Base-by-base conservation (phyloP, 2,329 filamentous ascomycete genomes). In the Aureobasidium sp. region DNA sequence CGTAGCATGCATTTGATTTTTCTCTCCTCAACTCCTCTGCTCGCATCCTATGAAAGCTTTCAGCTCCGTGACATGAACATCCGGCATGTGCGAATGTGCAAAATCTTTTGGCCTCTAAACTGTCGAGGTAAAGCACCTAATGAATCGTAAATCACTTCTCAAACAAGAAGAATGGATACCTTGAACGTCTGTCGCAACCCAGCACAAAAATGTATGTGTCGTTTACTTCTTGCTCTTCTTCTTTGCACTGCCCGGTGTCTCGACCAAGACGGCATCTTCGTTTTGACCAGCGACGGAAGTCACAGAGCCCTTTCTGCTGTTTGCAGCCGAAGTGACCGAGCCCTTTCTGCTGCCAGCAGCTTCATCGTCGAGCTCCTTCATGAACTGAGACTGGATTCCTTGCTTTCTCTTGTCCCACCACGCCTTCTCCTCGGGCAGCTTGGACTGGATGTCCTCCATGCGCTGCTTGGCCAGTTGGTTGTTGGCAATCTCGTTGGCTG, bases 401-500 rank as follows among this genome's bases (percentile, higher is more conserved):
- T 84, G 82, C 68, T 86, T 84, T 72, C 88, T 89, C 80, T 89
- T 89, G 73, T 91, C 90, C 94, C 94, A 99, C 91, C 91, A 96
- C 71, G 87, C 82, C 77, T 89, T 90, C 77, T 97, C 94, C 44
- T 85, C 79, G 11, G 83, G 81, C 1, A 86, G 79, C 70, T 90
- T 87, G 31, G 80, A 78, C 69, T 92, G 86, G 63, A 96, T 85
- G 65, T 91, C 88, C 51, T 87, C 83, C 22, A 96, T 81, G 55
- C 87, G 84, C 67, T 87, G 81, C 67, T 91, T 89, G 70, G 96
- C 83, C 51, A 86, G 78, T 45, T 84, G 83, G 77, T 97, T 97
- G 71, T 91, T 88, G 63, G 89, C 86, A 76, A 99, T 97, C 76
- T 99, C 94, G 76, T 96, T 96, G 61, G 94, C 94, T 49, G 90